Evolutionary conservation across 805 yeast species (phyloP), one percentile per base, ranked within the genome.

Genomic region (Wickerhamiella hasegawae): DNA sequence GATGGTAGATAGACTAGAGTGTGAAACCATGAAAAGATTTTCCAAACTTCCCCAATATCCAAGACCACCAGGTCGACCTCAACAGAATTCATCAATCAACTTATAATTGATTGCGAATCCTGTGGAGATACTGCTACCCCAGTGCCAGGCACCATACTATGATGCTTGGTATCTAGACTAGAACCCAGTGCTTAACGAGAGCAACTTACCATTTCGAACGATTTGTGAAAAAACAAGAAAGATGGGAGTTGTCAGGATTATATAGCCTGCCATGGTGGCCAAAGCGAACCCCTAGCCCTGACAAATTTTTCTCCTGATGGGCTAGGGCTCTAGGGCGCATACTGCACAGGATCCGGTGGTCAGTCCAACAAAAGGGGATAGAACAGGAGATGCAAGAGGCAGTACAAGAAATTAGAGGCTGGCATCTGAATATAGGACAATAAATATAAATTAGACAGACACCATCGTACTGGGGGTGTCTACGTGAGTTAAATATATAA

Each of bases 151-250:
- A 25, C 10, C 6, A 12, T 25, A 6, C n/a, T 28, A 5, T 12
- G 18, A 4, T 23, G n/a, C n/a, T n/a, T n/a, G n/a, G n/a, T n/a
- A n/a, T n/a, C n/a, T n/a, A n/a, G n/a, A n/a, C n/a, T n/a, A n/a
- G n/a, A n/a, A n/a, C n/a, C n/a, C n/a, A n/a, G n/a, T n/a, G n/a
- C n/a, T n/a, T n/a, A n/a, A n/a, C n/a, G n/a, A n/a, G n/a, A n/a
- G n/a, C n/a, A n/a, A 35, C 37, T 35, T 35, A 35, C 37, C 37
- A 35, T 35, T 35, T 35, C 32, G 12, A 30, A 29, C 24, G 30
- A 30, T 19, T 29, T 38, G 41, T 40, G 38, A 24, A 9, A 24
- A 17, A 19, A 29, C 16, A 16, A 11, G 11, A 8, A 4, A 18
- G 14, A 15, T 9, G 36, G 34, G 32, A 5, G 35, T 14, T 11